Conservation (phyloP, 2,329 filamentous ascomycete species). For the Calonectria fujianensis region DNA sequence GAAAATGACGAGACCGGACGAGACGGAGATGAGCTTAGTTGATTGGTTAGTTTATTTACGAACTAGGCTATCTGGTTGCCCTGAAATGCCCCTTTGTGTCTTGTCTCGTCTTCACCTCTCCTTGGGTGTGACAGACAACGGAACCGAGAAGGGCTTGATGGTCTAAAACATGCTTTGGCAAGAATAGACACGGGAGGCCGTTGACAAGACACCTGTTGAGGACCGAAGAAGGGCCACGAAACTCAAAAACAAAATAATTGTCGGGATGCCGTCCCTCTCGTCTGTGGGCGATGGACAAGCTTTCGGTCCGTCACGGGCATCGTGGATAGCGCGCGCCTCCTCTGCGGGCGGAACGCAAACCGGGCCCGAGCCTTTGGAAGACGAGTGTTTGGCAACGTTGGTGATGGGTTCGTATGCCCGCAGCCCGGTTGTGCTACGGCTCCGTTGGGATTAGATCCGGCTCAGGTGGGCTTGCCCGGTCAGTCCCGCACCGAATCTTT, state of each 20-base stretch:
- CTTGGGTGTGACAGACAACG: not conserved
- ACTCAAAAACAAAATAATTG: constrained; percentile 4
- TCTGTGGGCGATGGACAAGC: not conserved
- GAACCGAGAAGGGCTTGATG: not conserved
- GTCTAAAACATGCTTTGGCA: constrained; percentile 9
- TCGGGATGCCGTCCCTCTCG: not conserved
- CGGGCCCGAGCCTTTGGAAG: constrained; percentile 10
- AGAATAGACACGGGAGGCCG: constrained; percentile 1
- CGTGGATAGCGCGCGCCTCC: not conserved
- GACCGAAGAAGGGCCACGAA: constrained; percentile 23
- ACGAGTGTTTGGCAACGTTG: not conserved
- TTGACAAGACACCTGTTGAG: not conserved
- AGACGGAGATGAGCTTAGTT: constrained; percentile 10
- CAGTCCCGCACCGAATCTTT: not conserved
- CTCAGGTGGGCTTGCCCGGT: not conserved
- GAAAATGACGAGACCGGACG: not conserved
- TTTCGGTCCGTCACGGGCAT: constrained; percentile 18
- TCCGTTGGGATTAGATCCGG: not conserved
- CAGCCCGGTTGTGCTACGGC: not conserved
- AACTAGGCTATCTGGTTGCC: not conserved
- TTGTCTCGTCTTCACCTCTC: not conserved
- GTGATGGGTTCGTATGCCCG: not conserved
- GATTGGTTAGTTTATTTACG: not conserved
- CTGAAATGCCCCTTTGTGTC: not conserved
- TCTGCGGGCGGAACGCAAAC: not conserved